Conservation (phyloP, 345 rosid genomes). For the Citrus mangshanensis region DNA sequence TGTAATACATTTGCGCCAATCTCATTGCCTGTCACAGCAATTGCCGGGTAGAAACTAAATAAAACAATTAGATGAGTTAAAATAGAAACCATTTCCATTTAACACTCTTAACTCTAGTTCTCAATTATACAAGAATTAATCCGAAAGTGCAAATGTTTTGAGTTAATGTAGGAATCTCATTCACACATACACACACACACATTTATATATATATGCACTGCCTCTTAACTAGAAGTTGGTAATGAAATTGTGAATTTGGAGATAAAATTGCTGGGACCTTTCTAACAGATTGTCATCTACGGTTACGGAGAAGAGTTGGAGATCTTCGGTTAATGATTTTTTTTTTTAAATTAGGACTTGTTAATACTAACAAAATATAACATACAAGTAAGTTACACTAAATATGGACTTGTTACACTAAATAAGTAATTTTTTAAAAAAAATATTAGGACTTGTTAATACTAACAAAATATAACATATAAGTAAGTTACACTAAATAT, state of each 20-base stretch:
- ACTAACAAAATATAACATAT: not conserved
- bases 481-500: not conserved
- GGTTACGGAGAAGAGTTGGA: not conserved
- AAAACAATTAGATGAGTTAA: conserved; percentile 9
- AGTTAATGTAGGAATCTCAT: not conserved
- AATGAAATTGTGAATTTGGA: not conserved
- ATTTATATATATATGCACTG: not conserved
- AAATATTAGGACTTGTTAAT: not conserved
- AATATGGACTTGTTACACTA: too few species aligned
- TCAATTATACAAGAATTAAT: not conserved
- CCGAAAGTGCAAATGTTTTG: not conserved
- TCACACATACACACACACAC: not conserved
- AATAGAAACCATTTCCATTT: not conserved
- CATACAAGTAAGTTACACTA: not conserved
- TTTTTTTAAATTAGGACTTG: not conserved
- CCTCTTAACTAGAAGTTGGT: not conserved
- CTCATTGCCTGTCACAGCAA: not conserved
- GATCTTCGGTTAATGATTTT: not conserved
- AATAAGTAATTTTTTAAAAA: not conserved
- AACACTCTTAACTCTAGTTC: not conserved
- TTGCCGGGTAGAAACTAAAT: conserved; percentile 13
- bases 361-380: not conserved
- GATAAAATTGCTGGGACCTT: not conserved
- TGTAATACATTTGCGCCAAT: not conserved
- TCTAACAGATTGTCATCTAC: not conserved